Base-by-base conservation (phyloP, 208 protist species). In the Leishmania guyanensis region DNA sequence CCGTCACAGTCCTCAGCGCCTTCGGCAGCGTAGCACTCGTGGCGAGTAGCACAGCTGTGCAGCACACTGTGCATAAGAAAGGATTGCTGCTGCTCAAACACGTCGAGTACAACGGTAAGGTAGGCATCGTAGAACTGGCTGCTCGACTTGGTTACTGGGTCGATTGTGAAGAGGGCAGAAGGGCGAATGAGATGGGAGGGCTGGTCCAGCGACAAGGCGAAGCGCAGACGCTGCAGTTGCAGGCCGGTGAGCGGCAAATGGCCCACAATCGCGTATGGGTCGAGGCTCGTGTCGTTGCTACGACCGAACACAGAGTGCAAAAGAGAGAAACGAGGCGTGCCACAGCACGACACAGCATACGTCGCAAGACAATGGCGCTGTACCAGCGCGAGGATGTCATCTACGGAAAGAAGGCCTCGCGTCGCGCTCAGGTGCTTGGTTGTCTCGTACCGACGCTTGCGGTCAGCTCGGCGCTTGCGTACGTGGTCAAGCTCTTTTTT, bases 81-180 rank as follows among this genome's bases (percentile, higher is more conserved):
- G 46, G 88, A 81, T 76, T 96, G 94, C 75, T 96, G 92, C 81
- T 92, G 88, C 56, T 90, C 83, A 56, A 90, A 91, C 50, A 87
- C 76, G 50, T 97, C 93, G 4, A 97, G 82, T 14, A 86, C 90
- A 4, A 96, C 77, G 62, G 80, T 88, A 14, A 97, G 89, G 71
- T 93, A 93, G 77, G 94, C 91, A 80, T 95, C 86, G 86, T 96
- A 93, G 64, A 97, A 92, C 77, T 97, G 94, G 4, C 86, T 89
- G 48, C 92, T 88, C 14, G 83, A 79, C 72, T 87, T 86, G 16
- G 88, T 89, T 51, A 88, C 84, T 0, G 84, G 33, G 80, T 97
- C 91, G 3, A 94, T 78, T 50, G 64, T 75, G 80, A 97, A 97
- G 39, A 97, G 86, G 76, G 81, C n/a, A 0, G 75, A 26, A 43